phyloP scores from a whole-genome alignment of 75 land plant species.

The Azolla pinnata region DNA sequence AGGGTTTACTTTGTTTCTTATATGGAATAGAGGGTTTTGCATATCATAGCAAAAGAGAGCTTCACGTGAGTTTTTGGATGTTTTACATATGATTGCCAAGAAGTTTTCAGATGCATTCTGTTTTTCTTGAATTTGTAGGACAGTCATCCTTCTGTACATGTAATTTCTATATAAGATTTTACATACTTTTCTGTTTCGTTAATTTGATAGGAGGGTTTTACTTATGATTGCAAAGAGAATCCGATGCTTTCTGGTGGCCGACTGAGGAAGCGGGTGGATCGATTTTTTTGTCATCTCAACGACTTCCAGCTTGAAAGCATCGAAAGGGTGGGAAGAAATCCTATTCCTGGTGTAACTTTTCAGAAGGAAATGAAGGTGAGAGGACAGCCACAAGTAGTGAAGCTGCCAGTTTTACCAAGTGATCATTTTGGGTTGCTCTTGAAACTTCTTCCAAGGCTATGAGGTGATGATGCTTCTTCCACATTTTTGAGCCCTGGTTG shows the following conservation, averaged over 20 bases:
- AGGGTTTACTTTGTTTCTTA: neutral
- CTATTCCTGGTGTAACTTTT: conserved; percentile 67
- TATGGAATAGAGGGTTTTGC: neutral
- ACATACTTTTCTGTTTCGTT: too few relatives aligned
- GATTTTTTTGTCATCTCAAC: conserved; percentile 47
- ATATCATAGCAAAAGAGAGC: neutral
- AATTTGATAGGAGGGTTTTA: conserved; percentile 52
- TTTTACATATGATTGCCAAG: neutral
- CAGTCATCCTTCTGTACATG: too few relatives aligned
- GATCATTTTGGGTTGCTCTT: conserved; percentile 90
- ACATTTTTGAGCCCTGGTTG: too few relatives aligned
- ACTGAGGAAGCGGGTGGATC: conserved; percentile 70
- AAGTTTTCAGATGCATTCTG: neutral
- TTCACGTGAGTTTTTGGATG: neutral
- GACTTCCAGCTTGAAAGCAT: conserved; percentile 59
- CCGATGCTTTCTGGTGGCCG: conserved; percentile 67
- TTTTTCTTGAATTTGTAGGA: neutral
- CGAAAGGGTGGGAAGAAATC: conserved; percentile 72
- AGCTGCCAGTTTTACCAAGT: conserved; percentile 86
- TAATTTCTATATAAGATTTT: too few relatives aligned
- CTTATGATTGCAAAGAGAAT: conserved; percentile 85
- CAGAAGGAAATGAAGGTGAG: conserved; percentile 65
- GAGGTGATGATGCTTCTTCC: too few relatives aligned
- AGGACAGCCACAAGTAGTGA: conserved; percentile 35
- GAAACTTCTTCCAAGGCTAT: conserved; percentile 24